Conservation (phyloP, 2,329 filamentous ascomycete genomes). For the Xylariaceae sp. region DNA sequence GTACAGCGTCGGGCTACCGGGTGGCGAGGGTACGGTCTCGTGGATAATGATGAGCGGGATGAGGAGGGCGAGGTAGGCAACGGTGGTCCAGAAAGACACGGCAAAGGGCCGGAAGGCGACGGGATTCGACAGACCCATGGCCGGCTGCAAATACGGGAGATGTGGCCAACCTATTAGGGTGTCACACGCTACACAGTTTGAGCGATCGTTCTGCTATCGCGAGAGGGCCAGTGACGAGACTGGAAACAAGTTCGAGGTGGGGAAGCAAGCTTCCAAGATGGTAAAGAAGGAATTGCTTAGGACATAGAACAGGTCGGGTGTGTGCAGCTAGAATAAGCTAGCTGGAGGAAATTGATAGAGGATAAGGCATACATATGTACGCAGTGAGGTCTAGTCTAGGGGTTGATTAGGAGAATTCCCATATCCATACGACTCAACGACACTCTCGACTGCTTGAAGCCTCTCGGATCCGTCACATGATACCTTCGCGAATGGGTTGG, state of each 20-base stretch:
- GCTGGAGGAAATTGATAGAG: too few species aligned
- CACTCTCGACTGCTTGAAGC: too few species aligned
- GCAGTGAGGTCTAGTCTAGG: too few species aligned
- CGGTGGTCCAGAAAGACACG: constrained; percentile 75
- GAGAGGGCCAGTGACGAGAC: constrained; percentile 14
- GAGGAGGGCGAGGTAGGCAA: constrained; percentile 75
- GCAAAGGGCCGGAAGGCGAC: constrained; percentile 77
- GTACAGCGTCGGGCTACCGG: constrained; percentile 50
- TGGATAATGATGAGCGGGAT: constrained; percentile 72
- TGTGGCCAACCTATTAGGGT: constrained; percentile 7
- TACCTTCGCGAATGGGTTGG: too few species aligned
- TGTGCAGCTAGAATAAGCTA: too few species aligned
- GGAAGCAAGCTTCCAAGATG: constrained; percentile 19
- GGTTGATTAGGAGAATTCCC: too few species aligned
- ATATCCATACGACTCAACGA: too few species aligned
- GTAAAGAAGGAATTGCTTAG: constrained; percentile 4
- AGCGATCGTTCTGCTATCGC: constrained; percentile 15
- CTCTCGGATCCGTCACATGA: too few species aligned
- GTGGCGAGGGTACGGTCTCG: constrained; percentile 68
- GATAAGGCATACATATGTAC: too few species aligned
- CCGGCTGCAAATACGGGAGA: too few species aligned
- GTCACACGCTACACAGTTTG: constrained; percentile 1
- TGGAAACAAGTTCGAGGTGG: constrained; percentile 22
- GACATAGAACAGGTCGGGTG: constrained; percentile 5
- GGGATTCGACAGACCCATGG: constrained; percentile 44